Percentiles rank a stretch among this genome's conserved stretches.
phyloP scores from a whole-genome alignment of 1,284 basidiomycete species.

The Hymenochaete sp. region DNA sequence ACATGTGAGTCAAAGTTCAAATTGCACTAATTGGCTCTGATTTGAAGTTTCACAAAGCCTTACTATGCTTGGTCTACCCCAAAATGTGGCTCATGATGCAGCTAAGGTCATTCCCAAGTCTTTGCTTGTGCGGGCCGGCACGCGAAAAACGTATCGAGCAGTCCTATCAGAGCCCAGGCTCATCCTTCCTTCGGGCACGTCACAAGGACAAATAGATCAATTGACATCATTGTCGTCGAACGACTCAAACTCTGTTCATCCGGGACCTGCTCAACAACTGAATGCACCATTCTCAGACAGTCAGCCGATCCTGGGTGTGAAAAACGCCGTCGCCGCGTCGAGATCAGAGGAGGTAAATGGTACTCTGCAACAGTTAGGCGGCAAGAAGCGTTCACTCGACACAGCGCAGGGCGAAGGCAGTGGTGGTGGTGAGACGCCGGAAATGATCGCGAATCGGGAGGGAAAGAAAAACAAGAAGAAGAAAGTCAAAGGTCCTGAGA shows the following conservation, averaged over 20 bases:
- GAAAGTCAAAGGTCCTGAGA: constrained; percentile 10
- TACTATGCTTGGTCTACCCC: constrained; percentile 54
- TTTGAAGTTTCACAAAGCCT: constrained; percentile 37
- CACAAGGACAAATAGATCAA: no score
- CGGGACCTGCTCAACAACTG: neutral
- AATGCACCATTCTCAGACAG: neutral
- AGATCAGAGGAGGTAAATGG: neutral
- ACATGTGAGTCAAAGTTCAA: constrained; percentile 45
- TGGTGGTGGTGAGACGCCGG: no score
- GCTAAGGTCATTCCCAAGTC: constrained; percentile 55
- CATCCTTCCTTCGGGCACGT: constrained; percentile 25
- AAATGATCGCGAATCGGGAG: neutral
- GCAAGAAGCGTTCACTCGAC: no score
- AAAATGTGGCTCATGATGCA: constrained; percentile 56
- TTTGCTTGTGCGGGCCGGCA: constrained; percentile 65
- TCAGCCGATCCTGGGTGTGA: neutral
- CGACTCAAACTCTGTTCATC: no score
- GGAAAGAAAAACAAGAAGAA: constrained; percentile 10
- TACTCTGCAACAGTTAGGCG: no score
- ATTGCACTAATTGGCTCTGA: neutral
- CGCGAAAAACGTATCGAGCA: constrained; percentile 55
- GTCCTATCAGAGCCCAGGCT: constrained; percentile 63
- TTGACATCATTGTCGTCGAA: no score
- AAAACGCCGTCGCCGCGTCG: neutral
- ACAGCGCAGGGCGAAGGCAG: no score